phyloP scores from a whole-genome alignment of 345 rosid genomes.

The Lumnitzera racemosa region DNA sequence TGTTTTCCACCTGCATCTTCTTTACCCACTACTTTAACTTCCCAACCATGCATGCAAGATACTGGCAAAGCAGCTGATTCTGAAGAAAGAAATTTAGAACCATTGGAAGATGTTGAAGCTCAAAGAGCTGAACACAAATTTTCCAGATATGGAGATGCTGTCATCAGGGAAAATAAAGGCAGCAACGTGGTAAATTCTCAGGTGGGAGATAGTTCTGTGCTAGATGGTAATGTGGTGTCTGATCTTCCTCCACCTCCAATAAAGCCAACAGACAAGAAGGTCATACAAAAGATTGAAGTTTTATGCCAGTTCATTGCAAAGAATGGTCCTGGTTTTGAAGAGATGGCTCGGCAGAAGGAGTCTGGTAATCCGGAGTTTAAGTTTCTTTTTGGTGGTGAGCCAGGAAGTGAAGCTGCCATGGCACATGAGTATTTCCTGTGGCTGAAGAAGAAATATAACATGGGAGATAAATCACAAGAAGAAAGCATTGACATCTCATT shows the following conservation, averaged over 20 bases:
- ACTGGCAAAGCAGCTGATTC: not conserved
- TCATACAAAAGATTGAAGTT: constrained; percentile 26
- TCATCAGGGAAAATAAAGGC: constrained; percentile 12
- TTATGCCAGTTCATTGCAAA: constrained; percentile 28
- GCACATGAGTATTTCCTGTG: constrained; percentile 30
- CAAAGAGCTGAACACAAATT: too few species aligned
- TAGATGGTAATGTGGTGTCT: constrained; percentile 7
- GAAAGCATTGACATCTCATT: constrained; percentile 1
- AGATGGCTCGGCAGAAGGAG: constrained; percentile 21
- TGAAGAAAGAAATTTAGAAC: constrained; percentile 7
- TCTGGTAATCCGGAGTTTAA: constrained; percentile 24
- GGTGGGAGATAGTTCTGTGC: constrained; percentile 15
- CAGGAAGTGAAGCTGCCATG: constrained; percentile 33
- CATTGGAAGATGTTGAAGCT: not conserved
- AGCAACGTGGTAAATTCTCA: constrained; percentile 4
- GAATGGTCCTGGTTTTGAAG: constrained; percentile 35
- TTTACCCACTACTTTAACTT: constrained; percentile 7
- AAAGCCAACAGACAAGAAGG: constrained; percentile 27
- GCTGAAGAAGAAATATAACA: constrained; percentile 25
- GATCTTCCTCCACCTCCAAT: constrained; percentile 26
- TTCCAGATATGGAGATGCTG: not conserved
- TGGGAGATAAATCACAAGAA: constrained; percentile 13
- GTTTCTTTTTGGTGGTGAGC: constrained; percentile 34
- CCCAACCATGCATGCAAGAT: constrained; percentile 12
- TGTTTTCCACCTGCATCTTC: constrained; percentile 14